Conservation (phyloP, 1,139 yeast genomes). For the Meyerozyma sp. region DNA sequence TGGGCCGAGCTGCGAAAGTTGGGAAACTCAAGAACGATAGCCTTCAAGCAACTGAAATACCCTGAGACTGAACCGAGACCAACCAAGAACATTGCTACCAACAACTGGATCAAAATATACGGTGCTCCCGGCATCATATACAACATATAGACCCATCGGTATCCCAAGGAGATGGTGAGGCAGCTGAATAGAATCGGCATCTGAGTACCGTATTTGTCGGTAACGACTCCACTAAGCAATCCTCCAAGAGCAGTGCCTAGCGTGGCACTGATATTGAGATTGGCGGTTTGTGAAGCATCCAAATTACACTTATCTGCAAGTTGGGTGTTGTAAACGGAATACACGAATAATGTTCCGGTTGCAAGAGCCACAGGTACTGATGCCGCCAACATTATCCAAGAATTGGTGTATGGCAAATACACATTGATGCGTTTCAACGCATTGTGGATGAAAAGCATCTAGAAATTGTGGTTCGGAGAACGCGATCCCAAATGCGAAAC, state of each 20-base stretch:
- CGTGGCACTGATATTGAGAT: conserved; percentile 26
- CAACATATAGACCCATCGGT: conserved; percentile 21
- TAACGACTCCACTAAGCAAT: conserved; percentile 24
- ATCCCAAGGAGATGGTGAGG: conserved; percentile 20
- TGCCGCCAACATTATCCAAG: conserved; percentile 4
- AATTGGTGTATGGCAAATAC: not conserved
- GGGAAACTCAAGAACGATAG: conserved; percentile 29
- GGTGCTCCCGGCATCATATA: conserved; percentile 13
- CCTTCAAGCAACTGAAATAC: conserved; percentile 31
- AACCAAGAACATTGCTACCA: conserved; percentile 25
- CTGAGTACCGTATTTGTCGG: conserved; percentile 31
- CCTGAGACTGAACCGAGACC: conserved; percentile 32
- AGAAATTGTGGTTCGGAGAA: too few species aligned
- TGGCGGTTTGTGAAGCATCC: conserved; percentile 23
- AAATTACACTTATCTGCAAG: conserved; percentile 25
- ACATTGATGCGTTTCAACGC: not conserved
- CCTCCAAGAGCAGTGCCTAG: conserved; percentile 31
- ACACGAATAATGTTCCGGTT: conserved; percentile 30
- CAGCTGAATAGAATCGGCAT: conserved; percentile 26
- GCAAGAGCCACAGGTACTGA: conserved; percentile 30
- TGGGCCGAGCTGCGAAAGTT: conserved; percentile 29
- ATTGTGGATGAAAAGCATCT: not conserved
- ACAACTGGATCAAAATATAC: conserved; percentile 10
- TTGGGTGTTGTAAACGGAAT: conserved; percentile 29
- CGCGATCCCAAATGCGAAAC: too few species aligned